phyloP scores from a whole-genome alignment of 2,329 filamentous ascomycete genomes.

The Sphaerostilbella broomeana region DNA sequence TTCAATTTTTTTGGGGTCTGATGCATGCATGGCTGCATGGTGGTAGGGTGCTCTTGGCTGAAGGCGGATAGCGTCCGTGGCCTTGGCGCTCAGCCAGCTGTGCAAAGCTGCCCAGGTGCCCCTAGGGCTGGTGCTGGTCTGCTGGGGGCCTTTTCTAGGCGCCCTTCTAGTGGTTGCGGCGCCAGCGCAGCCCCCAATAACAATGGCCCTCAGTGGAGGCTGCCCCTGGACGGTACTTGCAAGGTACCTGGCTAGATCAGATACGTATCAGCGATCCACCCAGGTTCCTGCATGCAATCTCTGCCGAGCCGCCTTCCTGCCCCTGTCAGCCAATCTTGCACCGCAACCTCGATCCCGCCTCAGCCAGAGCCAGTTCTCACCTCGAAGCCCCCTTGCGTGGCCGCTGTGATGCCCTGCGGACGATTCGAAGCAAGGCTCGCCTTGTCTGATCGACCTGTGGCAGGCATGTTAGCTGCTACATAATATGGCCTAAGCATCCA shows the following conservation, averaged over 20 bases:
- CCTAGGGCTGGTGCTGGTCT: no score
- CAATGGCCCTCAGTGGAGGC: no score
- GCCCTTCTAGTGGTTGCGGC: no score
- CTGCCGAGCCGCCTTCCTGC: slow-evolving; percentile 10
- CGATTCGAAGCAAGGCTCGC: neutral
- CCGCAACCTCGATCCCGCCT: neutral
- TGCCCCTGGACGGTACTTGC: neutral
- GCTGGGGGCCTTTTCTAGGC: no score
- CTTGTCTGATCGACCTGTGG: slow-evolving; percentile 1
- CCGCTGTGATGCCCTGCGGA: no score
- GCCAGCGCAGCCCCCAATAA: no score
- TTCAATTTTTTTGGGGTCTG: no score
- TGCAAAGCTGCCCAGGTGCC: neutral
- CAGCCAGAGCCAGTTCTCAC: neutral
- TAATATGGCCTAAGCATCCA: neutral
- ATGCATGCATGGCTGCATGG: no score
- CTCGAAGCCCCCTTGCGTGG: neutral
- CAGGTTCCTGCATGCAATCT: slow-evolving; percentile 15
- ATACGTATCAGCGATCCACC: slow-evolving; percentile 4
- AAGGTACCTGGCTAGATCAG: slow-evolving; percentile 3
- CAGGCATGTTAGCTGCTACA: neutral
- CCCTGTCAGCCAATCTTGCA: slow-evolving; percentile 7
- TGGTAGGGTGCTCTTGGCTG: no score
- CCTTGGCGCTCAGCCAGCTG: neutral
- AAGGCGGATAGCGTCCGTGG: no score